A percentile compares a stretch with the other conserved stretches of the same genome.
Conservation (phyloP, 1,139 yeast species). For the Candida pseudocylindracea region DNA sequence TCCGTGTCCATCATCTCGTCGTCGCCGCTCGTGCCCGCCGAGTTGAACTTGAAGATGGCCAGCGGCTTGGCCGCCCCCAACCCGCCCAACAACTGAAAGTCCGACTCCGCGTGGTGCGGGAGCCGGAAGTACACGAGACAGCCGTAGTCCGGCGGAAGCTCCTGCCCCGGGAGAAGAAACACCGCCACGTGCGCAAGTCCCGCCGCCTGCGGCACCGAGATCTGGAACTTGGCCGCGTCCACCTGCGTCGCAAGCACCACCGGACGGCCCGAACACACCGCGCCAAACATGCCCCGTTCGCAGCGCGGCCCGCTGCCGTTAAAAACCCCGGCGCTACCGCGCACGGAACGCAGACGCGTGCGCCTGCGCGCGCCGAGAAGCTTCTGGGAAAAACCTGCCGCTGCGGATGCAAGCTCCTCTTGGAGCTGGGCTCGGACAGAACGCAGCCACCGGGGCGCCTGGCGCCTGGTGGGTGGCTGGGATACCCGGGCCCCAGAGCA, state of each 20-base stretch:
- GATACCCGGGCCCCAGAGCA: no score
- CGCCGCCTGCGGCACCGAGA: constrained; percentile 36
- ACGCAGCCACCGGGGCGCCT: no score
- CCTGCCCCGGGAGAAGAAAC: constrained; percentile 50
- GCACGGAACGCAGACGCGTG: no score
- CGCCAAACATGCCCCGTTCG: constrained; percentile 42
- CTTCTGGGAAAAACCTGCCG: no score
- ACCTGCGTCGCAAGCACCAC: constrained; percentile 36
- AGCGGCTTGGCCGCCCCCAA: constrained; percentile 61
- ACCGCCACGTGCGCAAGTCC: constrained; percentile 52
- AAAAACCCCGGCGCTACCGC: no score
- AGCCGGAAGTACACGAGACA: constrained; percentile 81
- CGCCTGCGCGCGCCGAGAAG: no score
- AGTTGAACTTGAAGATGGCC: constrained; percentile 56
- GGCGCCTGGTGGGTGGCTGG: no score
- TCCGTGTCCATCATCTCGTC: constrained; percentile 14
- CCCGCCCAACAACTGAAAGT: constrained; percentile 62
- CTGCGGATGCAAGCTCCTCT: no score
- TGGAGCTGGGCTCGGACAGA: no score
- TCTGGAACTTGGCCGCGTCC: constrained; percentile 39
- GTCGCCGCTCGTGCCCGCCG: constrained; percentile 4
- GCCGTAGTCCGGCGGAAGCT: constrained; percentile 40
- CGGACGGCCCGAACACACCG: constrained; percentile 35
- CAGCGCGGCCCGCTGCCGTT: no score
- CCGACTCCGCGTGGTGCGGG: constrained; percentile 26